Percentiles rank a stretch among this genome's conserved stretches.
These are phyloP conservation scores for Mycena olivaceomarginata DNA, from an alignment of 768 basidiomycete genomes.

Conservation along the genomic window DNA sequence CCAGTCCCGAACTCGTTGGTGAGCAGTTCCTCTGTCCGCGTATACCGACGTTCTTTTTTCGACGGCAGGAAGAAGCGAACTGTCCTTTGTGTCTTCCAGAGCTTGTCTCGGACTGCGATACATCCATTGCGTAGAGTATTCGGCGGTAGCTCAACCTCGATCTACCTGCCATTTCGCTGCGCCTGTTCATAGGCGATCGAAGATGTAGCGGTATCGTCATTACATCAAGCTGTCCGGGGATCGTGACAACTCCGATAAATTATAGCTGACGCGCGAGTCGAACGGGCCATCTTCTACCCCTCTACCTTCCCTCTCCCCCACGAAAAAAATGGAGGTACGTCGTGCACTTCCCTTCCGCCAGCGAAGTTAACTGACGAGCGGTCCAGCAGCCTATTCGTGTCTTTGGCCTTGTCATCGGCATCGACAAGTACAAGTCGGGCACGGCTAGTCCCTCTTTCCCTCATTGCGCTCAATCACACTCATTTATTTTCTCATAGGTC, in stretches of 20 bases:
- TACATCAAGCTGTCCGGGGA: conserved; percentile 13
- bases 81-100: background rate
- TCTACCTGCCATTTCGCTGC: background rate
- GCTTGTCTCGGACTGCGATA: background rate
- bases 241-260: background rate
- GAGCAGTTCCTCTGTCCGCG: background rate
- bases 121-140: background rate
- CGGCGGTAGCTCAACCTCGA: background rate
- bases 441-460: conserved; percentile 28
- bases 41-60: background rate
- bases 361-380: background rate
- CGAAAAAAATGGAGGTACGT: conserved; percentile 36
- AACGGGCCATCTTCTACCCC: background rate
- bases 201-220: conserved; percentile 10
- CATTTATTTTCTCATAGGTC: conserved; percentile 52
- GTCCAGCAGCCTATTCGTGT: conserved; percentile 62
- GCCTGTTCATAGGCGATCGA: conserved; percentile 19
- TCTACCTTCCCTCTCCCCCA: background rate
- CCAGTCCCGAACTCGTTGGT: background rate
- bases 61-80: too few species aligned
- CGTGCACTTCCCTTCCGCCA: background rate
- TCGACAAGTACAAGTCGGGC: conserved; percentile 81
- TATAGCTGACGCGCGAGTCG: background rate
- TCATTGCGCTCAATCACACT: background rate
- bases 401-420: conserved; percentile 81